Evolutionary conservation across 768 basidiomycete genomes (phyloP), one percentile per base, ranked within the genome.

Genomic region (Boletellus ananiceps): DNA sequence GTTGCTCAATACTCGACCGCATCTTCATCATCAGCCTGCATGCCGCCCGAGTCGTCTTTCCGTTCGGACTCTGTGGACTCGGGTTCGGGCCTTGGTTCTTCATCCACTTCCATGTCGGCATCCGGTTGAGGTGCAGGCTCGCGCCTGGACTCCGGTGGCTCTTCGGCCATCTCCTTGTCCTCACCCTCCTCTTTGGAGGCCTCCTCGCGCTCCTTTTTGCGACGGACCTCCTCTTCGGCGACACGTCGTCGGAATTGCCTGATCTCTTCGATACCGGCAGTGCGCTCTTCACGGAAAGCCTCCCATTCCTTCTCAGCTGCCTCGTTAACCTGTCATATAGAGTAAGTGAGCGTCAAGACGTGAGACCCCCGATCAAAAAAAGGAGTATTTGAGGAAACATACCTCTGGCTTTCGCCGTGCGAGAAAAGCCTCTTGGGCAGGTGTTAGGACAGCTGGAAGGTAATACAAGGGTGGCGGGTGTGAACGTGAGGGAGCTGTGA

Each of bases 381-480:
- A 13, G 32, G 18, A 43, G 13, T 27, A 21, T 41, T 18, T 40
- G 7, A 29, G 33, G 25, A 7, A 29, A 64, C 74, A 44, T 53
- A 82, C 88, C 75, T 86, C 80, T 56, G 70, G 72, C 68, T 83
- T 87, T 43, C 86, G 74, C 45, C 72, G 74, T 41, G 66, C 63
- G 11, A 91, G 59, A 56, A 88, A 88, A 4, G 76, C 71, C 65
- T 86, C 84, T 68, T 92, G 88, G 15, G 78, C 74, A 18, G 84
- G 75, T 0, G 80, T 78, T 18, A 91, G 75, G 47, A 84, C 69
- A 31, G 77, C 79, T 29, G 88, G 88, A 41, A 88, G 79, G 58
- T 88, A 92, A 58, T 84, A 89, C 14, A 91, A 58, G 4, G 88
- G 85, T 18, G 88, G 83, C 8, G 86, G 88, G 51, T 89, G 85